Evolutionary conservation across 345 rosid species (phyloP).

Genomic region (Salix udensis): DNA sequence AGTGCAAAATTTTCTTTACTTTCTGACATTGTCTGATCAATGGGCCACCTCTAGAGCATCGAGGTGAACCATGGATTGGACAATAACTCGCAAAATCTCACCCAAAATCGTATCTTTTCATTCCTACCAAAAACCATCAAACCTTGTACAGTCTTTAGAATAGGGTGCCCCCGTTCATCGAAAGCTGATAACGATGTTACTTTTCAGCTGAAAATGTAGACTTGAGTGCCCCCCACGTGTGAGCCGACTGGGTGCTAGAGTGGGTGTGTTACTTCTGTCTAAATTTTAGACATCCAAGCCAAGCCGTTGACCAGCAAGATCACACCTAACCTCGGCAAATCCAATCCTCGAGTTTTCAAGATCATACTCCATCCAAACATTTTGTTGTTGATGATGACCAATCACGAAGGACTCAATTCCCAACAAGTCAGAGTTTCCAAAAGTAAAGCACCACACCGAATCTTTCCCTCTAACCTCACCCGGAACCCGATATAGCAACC

Average conservation of each 20-base stretch:
- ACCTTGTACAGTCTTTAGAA: not conserved
- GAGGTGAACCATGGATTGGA: not conserved
- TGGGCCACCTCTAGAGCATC: not conserved
- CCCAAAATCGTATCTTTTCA: too few relatives aligned
- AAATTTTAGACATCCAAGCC: constrained; percentile 14
- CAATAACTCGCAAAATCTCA: not conserved
- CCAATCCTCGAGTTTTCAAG: constrained; percentile 70
- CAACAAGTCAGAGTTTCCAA: constrained; percentile 70
- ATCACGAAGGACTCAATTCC: constrained; percentile 72
- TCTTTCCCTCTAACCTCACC: constrained; percentile 36
- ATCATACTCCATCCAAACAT: constrained; percentile 86
- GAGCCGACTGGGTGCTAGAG: not conserved
- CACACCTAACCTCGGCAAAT: constrained; percentile 57
- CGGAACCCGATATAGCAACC: constrained; percentile 54
- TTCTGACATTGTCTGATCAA: not conserved
- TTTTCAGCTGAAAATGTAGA: not conserved
- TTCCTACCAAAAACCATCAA: not conserved
- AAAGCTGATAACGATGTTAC: not conserved
- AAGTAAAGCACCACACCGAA: constrained; percentile 69
- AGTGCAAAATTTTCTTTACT: not conserved
- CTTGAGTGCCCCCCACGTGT: not conserved
- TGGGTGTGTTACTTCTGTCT: not conserved
- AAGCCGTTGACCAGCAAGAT: constrained; percentile 50
- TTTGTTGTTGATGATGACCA: constrained; percentile 78
- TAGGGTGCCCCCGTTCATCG: not conserved